phyloP scores from a whole-genome alignment of 2,329 filamentous ascomycete genomes.

The Salinomyces thailandicus region DNA sequence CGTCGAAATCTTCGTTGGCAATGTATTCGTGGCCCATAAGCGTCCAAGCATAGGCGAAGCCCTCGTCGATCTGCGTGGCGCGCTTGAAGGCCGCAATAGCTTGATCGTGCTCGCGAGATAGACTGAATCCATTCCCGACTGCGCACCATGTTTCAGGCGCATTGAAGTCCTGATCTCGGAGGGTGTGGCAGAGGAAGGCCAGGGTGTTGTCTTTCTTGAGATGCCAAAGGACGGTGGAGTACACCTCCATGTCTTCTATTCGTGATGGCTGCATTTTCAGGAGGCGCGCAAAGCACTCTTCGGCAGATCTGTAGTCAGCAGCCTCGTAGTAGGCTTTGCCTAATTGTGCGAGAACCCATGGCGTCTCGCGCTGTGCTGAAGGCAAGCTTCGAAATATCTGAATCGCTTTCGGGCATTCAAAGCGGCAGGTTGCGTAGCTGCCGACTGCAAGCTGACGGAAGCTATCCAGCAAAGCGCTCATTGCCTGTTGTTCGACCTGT shows the following conservation, averaged over 20 bases:
- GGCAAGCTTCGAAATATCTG: slow-evolving; percentile 63
- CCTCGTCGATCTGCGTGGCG: slow-evolving; percentile 79
- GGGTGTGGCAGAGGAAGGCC: slow-evolving; percentile 81
- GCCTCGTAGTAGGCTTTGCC: slow-evolving; percentile 88
- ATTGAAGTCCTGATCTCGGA: slow-evolving; percentile 76
- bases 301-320: slow-evolving; percentile 72
- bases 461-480: slow-evolving; percentile 67
- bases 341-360: slow-evolving; percentile 86
- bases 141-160: slow-evolving; percentile 95
- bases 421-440: slow-evolving; percentile 68
- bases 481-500: slow-evolving; percentile 53
- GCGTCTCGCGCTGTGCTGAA: slow-evolving; percentile 69
- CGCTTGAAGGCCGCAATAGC: slow-evolving; percentile 90
- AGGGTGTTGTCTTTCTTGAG: slow-evolving; percentile 85
- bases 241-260: slow-evolving; percentile 93
- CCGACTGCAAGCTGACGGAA: slow-evolving; percentile 72
- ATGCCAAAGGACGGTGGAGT: slow-evolving; percentile 98
- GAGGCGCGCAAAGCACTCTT: slow-evolving; percentile 73
- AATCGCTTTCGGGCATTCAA: slow-evolving; percentile 67
- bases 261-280: slow-evolving; percentile 70
- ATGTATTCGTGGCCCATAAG: slow-evolving; percentile 94
- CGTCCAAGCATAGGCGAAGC: slow-evolving; percentile 91
- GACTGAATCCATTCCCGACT: slow-evolving; percentile 86
- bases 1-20: slow-evolving; percentile 93
- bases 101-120: slow-evolving; percentile 86